phyloP scores from a whole-genome alignment of 2,329 filamentous ascomycete genomes.

The Neophaeococcomyces mojaviensis region DNA sequence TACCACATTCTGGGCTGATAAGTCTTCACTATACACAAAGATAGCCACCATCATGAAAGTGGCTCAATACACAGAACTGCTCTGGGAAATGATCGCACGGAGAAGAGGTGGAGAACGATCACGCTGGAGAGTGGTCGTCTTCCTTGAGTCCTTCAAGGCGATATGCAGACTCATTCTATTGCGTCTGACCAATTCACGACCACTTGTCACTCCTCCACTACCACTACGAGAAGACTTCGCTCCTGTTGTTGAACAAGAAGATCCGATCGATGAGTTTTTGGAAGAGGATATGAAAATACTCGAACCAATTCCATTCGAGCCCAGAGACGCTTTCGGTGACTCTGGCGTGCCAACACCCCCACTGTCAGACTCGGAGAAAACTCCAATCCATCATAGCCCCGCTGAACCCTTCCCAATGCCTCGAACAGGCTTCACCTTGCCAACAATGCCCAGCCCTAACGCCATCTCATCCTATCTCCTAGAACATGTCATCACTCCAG shows the following conservation, averaged over 20 bases:
- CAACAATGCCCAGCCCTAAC: slow-evolving; percentile 68
- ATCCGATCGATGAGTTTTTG: slow-evolving; percentile 39
- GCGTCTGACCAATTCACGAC: slow-evolving; percentile 72
- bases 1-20: slow-evolving; percentile 55
- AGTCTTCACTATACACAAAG: slow-evolving; percentile 65
- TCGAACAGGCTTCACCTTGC: slow-evolving; percentile 79
- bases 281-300: slow-evolving; percentile 27
- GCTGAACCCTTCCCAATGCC: slow-evolving; percentile 79
- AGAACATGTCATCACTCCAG: slow-evolving; percentile 82
- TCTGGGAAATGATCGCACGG: slow-evolving; percentile 97
- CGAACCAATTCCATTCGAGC: slow-evolving; percentile 15
- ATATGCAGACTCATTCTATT: slow-evolving; percentile 73
- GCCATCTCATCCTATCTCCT: slow-evolving; percentile 85
- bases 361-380: slow-evolving; percentile 19
- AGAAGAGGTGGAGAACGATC: slow-evolving; percentile 68
- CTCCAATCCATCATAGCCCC: slow-evolving; percentile 28
- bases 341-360: slow-evolving; percentile 22
- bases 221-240: slow-evolving; percentile 70
- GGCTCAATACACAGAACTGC: slow-evolving; percentile 85
- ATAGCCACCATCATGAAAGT: slow-evolving; percentile 78
- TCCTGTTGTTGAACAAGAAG: slow-evolving; percentile 46
- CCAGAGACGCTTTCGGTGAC: slow-evolving; percentile 17
- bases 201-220: slow-evolving; percentile 72
- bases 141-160: slow-evolving; percentile 81
- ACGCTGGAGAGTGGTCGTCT: slow-evolving; percentile 78